phyloP scores from a whole-genome alignment of 148 eudicot species.

The Salicornia ramosissima region DNA sequence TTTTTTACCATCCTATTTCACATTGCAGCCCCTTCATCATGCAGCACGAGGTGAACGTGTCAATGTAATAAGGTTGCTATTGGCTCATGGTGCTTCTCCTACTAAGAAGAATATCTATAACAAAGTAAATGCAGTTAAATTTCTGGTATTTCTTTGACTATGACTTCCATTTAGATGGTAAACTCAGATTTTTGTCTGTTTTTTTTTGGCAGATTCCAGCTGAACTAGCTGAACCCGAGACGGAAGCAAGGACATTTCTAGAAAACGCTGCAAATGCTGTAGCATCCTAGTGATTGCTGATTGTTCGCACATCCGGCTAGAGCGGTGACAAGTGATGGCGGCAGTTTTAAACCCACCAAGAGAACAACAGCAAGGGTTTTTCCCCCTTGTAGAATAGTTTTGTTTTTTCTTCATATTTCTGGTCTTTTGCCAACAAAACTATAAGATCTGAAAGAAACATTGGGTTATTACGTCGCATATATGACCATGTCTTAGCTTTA shows the following conservation, averaged over 20 bases:
- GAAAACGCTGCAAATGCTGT: slow-evolving; percentile 44
- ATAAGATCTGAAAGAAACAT: background rate
- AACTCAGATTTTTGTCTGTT: background rate
- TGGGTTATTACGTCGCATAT: background rate
- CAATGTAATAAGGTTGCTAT: slow-evolving; percentile 52
- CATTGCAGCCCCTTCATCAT: slow-evolving; percentile 88
- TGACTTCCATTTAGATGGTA: background rate
- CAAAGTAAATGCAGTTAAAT: slow-evolving; percentile 39
- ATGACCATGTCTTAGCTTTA: background rate
- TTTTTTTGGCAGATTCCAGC: slow-evolving; percentile 44
- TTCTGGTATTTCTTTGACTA: background rate
- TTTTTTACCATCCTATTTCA: background rate
- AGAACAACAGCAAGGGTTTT: background rate
- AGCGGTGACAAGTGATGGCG: background rate
- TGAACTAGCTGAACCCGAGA: slow-evolving; percentile 48
- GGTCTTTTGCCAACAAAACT: background rate
- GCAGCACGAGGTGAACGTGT: slow-evolving; percentile 90
- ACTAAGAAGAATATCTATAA: slow-evolving; percentile 55
- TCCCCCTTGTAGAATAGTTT: background rate
- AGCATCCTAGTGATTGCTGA: slow-evolving; percentile 17
- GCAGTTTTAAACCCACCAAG: background rate
- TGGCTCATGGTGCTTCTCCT: slow-evolving; percentile 69
- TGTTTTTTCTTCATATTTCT: background rate
- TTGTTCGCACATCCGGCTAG: background rate
- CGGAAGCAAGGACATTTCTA: slow-evolving; percentile 41